A percentile compares a stretch with the other conserved stretches of the same genome.
Evolutionary conservation across 805 yeast genomes (phyloP).

Genomic region (Myxozyma melibiosi): DNA sequence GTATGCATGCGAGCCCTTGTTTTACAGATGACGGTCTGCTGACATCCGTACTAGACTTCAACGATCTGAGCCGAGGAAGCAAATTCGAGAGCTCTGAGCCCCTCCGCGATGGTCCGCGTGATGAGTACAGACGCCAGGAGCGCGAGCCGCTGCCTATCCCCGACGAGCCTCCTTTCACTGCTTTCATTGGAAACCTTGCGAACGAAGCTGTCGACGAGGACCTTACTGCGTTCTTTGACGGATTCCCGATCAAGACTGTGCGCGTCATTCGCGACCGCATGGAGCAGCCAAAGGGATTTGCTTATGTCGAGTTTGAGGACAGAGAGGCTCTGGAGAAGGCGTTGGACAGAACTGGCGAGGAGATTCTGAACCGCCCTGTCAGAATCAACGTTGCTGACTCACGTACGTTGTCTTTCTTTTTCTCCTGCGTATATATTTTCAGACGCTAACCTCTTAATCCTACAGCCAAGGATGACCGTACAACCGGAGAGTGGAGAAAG

Average conservation of each 20-base stretch:
- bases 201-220: constrained; percentile 74
- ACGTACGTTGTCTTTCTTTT: constrained; percentile 13
- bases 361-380: constrained; percentile 68
- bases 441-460: neutral
- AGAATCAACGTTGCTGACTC: constrained; percentile 77
- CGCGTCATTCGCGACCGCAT: constrained; percentile 74
- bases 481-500: constrained; percentile 36
- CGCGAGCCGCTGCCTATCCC: constrained; percentile 78
- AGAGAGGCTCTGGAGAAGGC: constrained; percentile 79
- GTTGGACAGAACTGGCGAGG: constrained; percentile 68
- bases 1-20: neutral
- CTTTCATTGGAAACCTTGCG: constrained; percentile 84
- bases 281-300: constrained; percentile 75
- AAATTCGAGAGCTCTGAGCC: constrained; percentile 18
- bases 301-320: constrained; percentile 83
- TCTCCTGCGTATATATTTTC: neutral
- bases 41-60: constrained; percentile 16
- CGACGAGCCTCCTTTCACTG: constrained; percentile 86
- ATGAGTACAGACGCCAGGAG: constrained; percentile 8
- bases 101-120: constrained; percentile 9
- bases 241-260: constrained; percentile 57
- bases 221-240: constrained; percentile 41
- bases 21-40: neutral
- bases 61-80: constrained; percentile 25
- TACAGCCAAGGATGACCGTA: constrained; percentile 32